These are phyloP conservation scores for Ilyonectria destructans DNA, from an alignment of 2,329 filamentous ascomycete species.

Conservation along the genomic window DNA sequence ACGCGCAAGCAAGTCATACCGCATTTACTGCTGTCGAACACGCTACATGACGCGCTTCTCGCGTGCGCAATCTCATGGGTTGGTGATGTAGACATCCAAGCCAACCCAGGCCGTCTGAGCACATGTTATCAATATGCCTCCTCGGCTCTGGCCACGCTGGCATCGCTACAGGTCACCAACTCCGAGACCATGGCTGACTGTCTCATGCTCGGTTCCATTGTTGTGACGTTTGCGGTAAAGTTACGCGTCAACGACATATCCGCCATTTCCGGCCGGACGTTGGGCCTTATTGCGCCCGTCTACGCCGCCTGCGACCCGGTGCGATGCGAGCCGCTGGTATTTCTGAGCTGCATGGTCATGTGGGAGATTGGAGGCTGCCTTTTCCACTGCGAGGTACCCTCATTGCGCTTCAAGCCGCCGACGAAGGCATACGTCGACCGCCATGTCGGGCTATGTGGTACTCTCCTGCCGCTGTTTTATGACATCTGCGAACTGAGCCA, in stretches of 20 bases:
- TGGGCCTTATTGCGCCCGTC: background rate
- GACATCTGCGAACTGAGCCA: slow-evolving; percentile 47
- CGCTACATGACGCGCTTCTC: background rate
- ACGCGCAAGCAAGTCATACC: background rate
- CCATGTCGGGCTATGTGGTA: slow-evolving; percentile 45
- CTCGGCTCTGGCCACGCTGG: background rate
- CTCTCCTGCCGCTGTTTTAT: slow-evolving; percentile 45
- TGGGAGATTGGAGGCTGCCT: background rate
- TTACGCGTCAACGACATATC: background rate
- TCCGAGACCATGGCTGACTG: background rate
- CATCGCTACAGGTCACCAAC: background rate
- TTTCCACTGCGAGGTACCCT: background rate
- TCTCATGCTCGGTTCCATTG: background rate
- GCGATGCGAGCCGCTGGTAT: background rate
- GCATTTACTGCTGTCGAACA: background rate
- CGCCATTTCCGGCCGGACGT: background rate
- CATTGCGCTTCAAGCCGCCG: background rate
- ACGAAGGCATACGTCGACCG: slow-evolving; percentile 42
- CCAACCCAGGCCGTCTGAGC: background rate
- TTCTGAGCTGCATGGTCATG: background rate
- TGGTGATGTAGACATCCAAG: background rate
- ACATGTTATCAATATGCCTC: background rate
- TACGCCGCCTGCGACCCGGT: background rate
- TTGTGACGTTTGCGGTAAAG: background rate
- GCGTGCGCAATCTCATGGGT: background rate